phyloP scores from a whole-genome alignment of 768 basidiomycete genomes.

The Boletus rex-veris region DNA sequence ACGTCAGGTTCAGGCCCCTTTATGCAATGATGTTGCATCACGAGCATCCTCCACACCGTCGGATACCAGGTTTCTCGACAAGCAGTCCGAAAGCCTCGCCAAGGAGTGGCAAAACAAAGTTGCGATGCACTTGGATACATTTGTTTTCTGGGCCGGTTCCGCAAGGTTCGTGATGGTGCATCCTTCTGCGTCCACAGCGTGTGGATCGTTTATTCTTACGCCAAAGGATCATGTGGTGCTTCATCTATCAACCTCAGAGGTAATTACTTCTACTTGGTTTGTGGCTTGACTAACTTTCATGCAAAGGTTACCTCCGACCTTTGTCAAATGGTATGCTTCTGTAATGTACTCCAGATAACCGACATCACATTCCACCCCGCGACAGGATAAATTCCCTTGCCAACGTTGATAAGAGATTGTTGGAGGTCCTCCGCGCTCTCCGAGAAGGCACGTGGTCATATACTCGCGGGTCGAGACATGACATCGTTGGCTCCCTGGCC shows the following conservation, averaged over 20 bases:
- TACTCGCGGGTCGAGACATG: slow-evolving; percentile 37
- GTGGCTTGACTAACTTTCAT: neutral
- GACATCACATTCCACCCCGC: neutral
- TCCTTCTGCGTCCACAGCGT: neutral
- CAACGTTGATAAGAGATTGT: slow-evolving; percentile 57
- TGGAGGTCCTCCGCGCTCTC: slow-evolving; percentile 50
- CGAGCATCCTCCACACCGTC: neutral
- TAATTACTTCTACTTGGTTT: slow-evolving; percentile 23
- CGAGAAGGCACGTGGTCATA: slow-evolving; percentile 63
- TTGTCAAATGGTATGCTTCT: slow-evolving; percentile 59
- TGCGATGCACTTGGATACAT: slow-evolving; percentile 55
- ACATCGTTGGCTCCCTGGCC: slow-evolving; percentile 47
- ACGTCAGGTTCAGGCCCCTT: neutral
- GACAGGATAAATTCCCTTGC: slow-evolving; percentile 66
- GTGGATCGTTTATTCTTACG: slow-evolving; percentile 2
- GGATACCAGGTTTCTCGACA: neutral
- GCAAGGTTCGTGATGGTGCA: slow-evolving; percentile 50
- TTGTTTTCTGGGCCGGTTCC: slow-evolving; percentile 75
- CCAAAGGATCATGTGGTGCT: slow-evolving; percentile 84
- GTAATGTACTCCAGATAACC: neutral
- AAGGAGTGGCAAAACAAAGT: slow-evolving; percentile 32
- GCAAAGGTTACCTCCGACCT: slow-evolving; percentile 35
- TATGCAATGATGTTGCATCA: neutral
- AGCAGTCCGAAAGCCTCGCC: slow-evolving; percentile 20
- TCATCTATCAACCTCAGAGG: slow-evolving; percentile 75